phyloP scores from a whole-genome alignment of 495 filamentous ascomycete species.

The Xylaria curta region DNA sequence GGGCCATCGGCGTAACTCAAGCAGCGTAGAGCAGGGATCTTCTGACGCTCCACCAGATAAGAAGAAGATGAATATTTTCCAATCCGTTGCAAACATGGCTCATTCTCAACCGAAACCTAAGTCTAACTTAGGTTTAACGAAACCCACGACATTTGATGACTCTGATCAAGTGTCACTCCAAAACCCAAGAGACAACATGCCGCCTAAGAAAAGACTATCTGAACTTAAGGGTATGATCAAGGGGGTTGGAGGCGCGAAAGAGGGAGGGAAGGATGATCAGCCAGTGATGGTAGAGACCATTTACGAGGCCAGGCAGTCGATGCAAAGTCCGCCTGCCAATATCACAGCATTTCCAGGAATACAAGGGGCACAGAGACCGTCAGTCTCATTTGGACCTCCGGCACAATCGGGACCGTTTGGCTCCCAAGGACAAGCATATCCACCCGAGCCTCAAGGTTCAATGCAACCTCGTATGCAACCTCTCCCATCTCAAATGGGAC shows the following conservation, averaged over 20 bases:
- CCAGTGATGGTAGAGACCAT: constrained; percentile 31
- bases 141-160: constrained; percentile 29
- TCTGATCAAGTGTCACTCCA: constrained; percentile 28
- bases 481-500: constrained; percentile 3
- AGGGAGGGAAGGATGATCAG: constrained; percentile 38
- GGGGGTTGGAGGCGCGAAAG: constrained; percentile 39
- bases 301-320: constrained; percentile 29
- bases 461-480: constrained; percentile 2
- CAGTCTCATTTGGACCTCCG: constrained; percentile 17
- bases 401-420: background rate
- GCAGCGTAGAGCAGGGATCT: constrained; percentile 24
- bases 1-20: constrained; percentile 30
- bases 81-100: constrained; percentile 18
- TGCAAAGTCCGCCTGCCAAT: constrained; percentile 29
- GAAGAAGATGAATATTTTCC: constrained; percentile 34
- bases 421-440: background rate
- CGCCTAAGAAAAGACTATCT: constrained; percentile 38
- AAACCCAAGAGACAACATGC: constrained; percentile 20
- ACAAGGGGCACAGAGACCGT: constrained; percentile 24
- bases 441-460: background rate
- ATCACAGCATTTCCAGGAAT: constrained; percentile 14
- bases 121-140: constrained; percentile 26
- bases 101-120: constrained; percentile 35
- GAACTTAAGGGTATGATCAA: constrained; percentile 43
- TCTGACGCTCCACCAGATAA: constrained; percentile 27